Base-by-base conservation (phyloP, 768 basidiomycete species). In the Boletus bicolor region DNA sequence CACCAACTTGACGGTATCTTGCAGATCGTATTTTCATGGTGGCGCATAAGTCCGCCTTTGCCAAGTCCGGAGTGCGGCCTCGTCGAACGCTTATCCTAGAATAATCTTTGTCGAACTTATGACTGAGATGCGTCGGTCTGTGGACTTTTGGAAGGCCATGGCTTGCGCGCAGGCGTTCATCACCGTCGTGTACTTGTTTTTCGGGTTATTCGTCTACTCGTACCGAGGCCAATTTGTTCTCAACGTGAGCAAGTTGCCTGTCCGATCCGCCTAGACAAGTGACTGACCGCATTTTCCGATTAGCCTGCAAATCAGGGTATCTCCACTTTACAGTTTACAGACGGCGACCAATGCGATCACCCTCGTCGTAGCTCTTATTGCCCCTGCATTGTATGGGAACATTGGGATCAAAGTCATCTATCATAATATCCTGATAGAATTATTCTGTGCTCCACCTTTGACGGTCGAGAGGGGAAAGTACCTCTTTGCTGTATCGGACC, bases 61-160 rank as follows among this genome's bases (percentile, higher is more conserved):
- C 14, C 17, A 9, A 15, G 36, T 45, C 46, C 32, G 12, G 14
- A 19, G 10, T 28, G 21, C 8, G 4, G 24, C 6, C 24, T 49
- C n/a, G 47, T 39, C 10, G 71, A 12, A 74, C 77, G 75, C 72
- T 78, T 76, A 44, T 72, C 70, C 28, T 39, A 66, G 64, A 39
- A 63, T 67, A 62, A 61, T 66, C 44, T 69, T 61, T 32, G 17
- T 59, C 17, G 65, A 68, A 43, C 68, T 84, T 69, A 77, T 86
- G 77, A 79, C 82, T 2, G 84, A 86, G 67, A 86, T 86, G 84
- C 75, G 78, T 24, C 76, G 84, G 6, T 84, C 84, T 2, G 80
- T 81, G 79, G 84, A 86, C 61, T 86, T 86, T 64, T 85, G 82
- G 81, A 84, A 84, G 61, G 83, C 80, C 39, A 84, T 85, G 82